These are phyloP conservation scores for Cordyceps cateniannulata DNA, from an alignment of 2,329 filamentous ascomycete species.

Conservation along the genomic window DNA sequence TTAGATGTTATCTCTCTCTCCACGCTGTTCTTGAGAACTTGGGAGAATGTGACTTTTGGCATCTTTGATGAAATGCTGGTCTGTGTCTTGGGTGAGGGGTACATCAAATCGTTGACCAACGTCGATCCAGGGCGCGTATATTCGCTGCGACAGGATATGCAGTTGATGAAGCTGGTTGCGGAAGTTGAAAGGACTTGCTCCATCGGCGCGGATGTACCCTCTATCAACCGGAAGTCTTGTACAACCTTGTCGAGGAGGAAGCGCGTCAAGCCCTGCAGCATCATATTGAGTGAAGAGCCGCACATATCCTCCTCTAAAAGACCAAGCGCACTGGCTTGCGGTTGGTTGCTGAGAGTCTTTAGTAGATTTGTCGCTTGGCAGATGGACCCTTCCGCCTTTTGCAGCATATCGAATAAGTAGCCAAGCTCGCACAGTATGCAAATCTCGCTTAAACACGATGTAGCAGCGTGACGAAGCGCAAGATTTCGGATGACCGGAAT, in stretches of 20 bases:
- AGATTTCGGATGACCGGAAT: slow-evolving; percentile 83
- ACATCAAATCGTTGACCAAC: slow-evolving; percentile 79
- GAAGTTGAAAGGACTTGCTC: slow-evolving; percentile 68
- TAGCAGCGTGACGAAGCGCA: slow-evolving; percentile 81
- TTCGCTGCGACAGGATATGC: slow-evolving; percentile 81
- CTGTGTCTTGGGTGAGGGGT: slow-evolving; percentile 52
- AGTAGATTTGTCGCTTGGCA: slow-evolving; percentile 95
- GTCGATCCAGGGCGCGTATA: slow-evolving; percentile 72
- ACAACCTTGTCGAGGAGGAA: slow-evolving; percentile 80
- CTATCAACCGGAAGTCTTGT: slow-evolving; percentile 66
- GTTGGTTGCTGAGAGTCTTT: slow-evolving; percentile 78
- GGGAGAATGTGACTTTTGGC: slow-evolving; percentile 67
- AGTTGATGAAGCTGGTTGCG: slow-evolving; percentile 69
- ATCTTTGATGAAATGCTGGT: slow-evolving; percentile 40
- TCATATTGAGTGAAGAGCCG: slow-evolving; percentile 65
- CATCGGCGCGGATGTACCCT: slow-evolving; percentile 55
- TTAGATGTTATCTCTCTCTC: slow-evolving; percentile 83
- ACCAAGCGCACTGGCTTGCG: slow-evolving; percentile 69
- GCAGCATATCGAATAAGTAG: slow-evolving; percentile 95
- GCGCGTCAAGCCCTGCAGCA: slow-evolving; percentile 79
- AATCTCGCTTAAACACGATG: slow-evolving; percentile 71
- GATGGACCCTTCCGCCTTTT: slow-evolving; percentile 88
- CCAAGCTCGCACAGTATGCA: slow-evolving; percentile 92
- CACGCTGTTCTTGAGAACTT: slow-evolving; percentile 86
- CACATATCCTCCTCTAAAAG: slow-evolving; percentile 79